phyloP scores from a whole-genome alignment of 139 green algal species.

The Desmodesmus armatus region DNA sequence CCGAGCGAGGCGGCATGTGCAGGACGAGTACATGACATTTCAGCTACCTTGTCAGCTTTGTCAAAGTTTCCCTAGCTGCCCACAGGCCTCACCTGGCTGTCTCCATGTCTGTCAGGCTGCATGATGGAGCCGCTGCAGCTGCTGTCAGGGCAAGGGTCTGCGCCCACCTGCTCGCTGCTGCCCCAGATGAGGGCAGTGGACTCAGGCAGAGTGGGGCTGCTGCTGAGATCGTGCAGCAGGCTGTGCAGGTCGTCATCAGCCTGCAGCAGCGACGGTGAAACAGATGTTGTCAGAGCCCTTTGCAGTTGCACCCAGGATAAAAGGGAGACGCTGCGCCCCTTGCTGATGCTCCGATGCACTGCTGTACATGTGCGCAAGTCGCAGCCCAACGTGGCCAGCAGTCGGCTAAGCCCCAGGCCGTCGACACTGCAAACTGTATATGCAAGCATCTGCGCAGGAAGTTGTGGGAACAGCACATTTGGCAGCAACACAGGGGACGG shows the following conservation, averaged over 20 bases:
- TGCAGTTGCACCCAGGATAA: too few relatives aligned
- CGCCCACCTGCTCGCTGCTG: neutral
- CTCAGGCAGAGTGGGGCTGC: neutral
- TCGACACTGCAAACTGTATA: too few relatives aligned
- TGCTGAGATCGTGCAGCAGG: slow-evolving; percentile 28
- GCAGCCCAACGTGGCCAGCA: too few relatives aligned
- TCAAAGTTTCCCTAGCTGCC: slow-evolving; percentile 5
- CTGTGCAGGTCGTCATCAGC: slow-evolving; percentile 15
- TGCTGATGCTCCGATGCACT: too few relatives aligned
- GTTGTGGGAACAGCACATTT: neutral
- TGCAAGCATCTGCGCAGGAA: too few relatives aligned
- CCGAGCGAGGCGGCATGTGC: too few relatives aligned
- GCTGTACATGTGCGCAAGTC: too few relatives aligned
- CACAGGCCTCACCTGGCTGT: slow-evolving; percentile 22
- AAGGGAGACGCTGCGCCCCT: too few relatives aligned
- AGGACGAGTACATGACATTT: too few relatives aligned
- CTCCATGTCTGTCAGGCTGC: slow-evolving; percentile 12
- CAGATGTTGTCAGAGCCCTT: neutral
- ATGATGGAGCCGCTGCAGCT: slow-evolving; percentile 33
- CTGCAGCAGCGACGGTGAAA: too few relatives aligned
- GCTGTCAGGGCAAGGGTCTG: neutral
- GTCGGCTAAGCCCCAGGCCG: too few relatives aligned
- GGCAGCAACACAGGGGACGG: neutral
- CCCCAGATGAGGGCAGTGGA: slow-evolving; percentile 34
- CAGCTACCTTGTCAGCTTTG: too few relatives aligned